phyloP scores from a whole-genome alignment of 306 rosid species.

The Trichosanthes truncata region DNA sequence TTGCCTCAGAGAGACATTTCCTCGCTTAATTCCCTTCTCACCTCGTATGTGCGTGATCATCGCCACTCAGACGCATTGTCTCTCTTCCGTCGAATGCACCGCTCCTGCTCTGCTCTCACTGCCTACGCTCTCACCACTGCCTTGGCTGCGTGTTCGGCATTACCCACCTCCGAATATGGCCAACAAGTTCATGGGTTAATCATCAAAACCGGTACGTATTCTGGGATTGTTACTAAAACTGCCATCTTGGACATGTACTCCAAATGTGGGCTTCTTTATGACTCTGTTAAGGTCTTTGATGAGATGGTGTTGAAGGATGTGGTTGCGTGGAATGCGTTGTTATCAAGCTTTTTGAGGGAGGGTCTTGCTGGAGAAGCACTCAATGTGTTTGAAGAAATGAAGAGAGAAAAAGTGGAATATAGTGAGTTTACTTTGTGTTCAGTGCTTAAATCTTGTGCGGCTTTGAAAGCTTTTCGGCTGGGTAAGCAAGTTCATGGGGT shows the following conservation, averaged over 20 bases:
- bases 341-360: conserved; percentile 28
- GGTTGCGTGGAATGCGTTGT: conserved; percentile 51
- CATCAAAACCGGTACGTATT: conserved; percentile 30
- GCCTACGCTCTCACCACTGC: conserved; percentile 38
- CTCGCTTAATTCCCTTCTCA: conserved; percentile 29
- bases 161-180: conserved; percentile 19
- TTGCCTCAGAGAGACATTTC: conserved; percentile 22
- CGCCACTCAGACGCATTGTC: conserved; percentile 26
- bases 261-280: conserved; percentile 21
- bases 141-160: conserved; percentile 31
- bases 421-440: conserved; percentile 60
- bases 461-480: conserved; percentile 33
- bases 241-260: conserved; percentile 51
- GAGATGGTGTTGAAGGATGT: conserved; percentile 51
- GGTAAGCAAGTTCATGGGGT: conserved; percentile 66
- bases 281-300: conserved; percentile 34
- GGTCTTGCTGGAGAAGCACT: conserved; percentile 39
- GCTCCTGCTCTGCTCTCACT: conserved; percentile 21
- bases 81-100: conserved; percentile 28
- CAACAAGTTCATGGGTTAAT: conserved; percentile 38
- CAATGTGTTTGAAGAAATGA: conserved; percentile 38
- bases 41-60: conserved; percentile 22
- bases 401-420: conserved; percentile 27
- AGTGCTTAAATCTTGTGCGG: conserved; percentile 46
- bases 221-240: conserved; percentile 38